Base-by-base conservation (phyloP, 805 yeast genomes). In the Saccharomyces paradoxus region DNA sequence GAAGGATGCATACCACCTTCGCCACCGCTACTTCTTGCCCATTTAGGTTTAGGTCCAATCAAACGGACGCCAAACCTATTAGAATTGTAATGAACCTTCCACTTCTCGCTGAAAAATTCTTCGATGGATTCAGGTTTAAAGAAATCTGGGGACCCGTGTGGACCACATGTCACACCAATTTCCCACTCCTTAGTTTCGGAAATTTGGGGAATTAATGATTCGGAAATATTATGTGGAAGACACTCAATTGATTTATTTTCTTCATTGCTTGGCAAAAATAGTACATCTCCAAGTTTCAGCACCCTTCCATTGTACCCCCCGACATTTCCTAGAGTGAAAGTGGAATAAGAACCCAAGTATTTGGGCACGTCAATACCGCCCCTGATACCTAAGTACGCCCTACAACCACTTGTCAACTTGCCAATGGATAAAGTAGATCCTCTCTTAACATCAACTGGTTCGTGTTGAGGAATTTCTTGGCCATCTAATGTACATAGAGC, bases 1-100 rank as follows among this genome's bases (percentile, higher is more conserved):
- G 97, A 90, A 50, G 99, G 99, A 75, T 92, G 99, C 66, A 92
- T 77, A 55, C 99, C 99, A 55, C 94, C 99, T 64, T 90, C 96
- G 57, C 98, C 99, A 73, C 98, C 99, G 69, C 90, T 96, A 9
- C 79, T 70, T 74, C 99, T 82, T 12, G 97, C 97, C 99, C 98
- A 94, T 66, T 81, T 79, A 12, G 98, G 99, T 71, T 90, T 92
- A 55, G 98, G 98, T 48, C 97, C 97, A 60, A 87, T 83, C 62
- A 92, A 77, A 67, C 98, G 82, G 37, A 92, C 96, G 69, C 99
- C 99, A 71, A 92, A 92, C 70, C 99, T 81, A 74, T 92, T 92
- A 31, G 98, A 91, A 74, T 92, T 92, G 77, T 94, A 94, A 70
- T 94, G 98, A 51, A 92, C 90, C 71, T 90, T 92, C 98, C 98